Evolutionary conservation across 306 rosid genomes (phyloP), one percentile per base, ranked within the genome.

Genomic region (Glycine latifolia): DNA sequence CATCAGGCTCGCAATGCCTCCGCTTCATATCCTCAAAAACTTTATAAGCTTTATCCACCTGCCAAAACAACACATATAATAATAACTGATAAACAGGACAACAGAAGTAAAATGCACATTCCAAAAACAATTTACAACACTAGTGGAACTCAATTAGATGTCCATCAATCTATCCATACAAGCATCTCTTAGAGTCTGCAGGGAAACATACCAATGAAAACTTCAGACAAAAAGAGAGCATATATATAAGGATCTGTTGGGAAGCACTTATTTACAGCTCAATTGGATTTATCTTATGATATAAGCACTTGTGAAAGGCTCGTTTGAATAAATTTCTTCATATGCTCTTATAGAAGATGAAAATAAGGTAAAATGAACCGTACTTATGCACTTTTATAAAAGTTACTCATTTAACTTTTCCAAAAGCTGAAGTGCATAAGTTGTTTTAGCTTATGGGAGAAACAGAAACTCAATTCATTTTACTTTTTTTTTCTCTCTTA

Each of bases 1-100:
- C 92, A 73, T 95, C 98, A 8, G 97, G 96, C 79, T 87, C 91
- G 71, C 99, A 91, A 63, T 89, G 88, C 93, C 88, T 89, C 87
- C 85, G 83, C 81, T 89, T 93, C 99, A 95, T 95, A 70, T 95
- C 98, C 82, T 90, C 92, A 72, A 83, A 95, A 76, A 90, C 88
- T 89, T 87, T 91, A 81, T 85, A 83, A 10, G 93, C 96, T 75
- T 82, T 79, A 73, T 90, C 93, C 79, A 89, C 92, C 97, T 94
- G 90, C 75, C 80, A 83, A 87, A 86, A 66, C 73, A 78, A 84
- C 66, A 84, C 85, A 88, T 13, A 86, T 71, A 81, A 49, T 4
- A 2, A 50, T 43, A 74, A 58, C 72, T 13, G 67, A 66, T 62
- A 9, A 90, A 87, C 79, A 85, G 86, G 70, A 85, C 74, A 73